phyloP scores from a whole-genome alignment of 2,329 filamentous ascomycete species.

The Pleurostoma richardsiae region DNA sequence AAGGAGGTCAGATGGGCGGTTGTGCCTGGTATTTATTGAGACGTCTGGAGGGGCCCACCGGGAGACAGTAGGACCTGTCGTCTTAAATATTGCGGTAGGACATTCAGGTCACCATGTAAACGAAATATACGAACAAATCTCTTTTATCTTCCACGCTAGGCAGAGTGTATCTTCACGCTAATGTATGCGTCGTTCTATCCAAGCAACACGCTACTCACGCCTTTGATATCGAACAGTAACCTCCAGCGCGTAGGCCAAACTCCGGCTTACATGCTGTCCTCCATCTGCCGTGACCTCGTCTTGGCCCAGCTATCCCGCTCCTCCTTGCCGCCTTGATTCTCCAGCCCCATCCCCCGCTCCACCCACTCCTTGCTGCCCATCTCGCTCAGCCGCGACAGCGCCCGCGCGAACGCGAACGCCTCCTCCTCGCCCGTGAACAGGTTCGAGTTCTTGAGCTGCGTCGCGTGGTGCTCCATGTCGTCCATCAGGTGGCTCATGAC shows the following conservation, averaged over 20 bases:
- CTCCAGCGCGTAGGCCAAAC: not conserved
- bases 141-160: too few species aligned
- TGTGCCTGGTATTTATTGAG: slow-evolving; percentile 29
- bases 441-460: slow-evolving; percentile 75
- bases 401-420: slow-evolving; percentile 89
- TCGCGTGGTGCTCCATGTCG: slow-evolving; percentile 79
- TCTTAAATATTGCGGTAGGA: too few species aligned
- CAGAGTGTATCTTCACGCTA: too few species aligned
- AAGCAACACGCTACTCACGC: too few species aligned
- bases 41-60: too few species aligned
- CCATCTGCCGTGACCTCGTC: slow-evolving; percentile 62
- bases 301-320: slow-evolving; percentile 63
- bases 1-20: slow-evolving; percentile 27
- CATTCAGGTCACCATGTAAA: too few species aligned
- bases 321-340: slow-evolving; percentile 57
- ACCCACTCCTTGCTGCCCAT: slow-evolving; percentile 97
- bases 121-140: too few species aligned
- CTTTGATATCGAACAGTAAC: too few species aligned
- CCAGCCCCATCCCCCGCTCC: slow-evolving; percentile 69
- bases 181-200: too few species aligned
- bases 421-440: slow-evolving; percentile 96
- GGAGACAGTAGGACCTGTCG: too few species aligned
- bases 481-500: slow-evolving; percentile 80
- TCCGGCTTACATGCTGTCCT: slow-evolving; percentile 54
- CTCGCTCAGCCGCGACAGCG: slow-evolving; percentile 76